Conservation (phyloP, 1,284 basidiomycete genomes). For the Ustilago loliicola region DNA sequence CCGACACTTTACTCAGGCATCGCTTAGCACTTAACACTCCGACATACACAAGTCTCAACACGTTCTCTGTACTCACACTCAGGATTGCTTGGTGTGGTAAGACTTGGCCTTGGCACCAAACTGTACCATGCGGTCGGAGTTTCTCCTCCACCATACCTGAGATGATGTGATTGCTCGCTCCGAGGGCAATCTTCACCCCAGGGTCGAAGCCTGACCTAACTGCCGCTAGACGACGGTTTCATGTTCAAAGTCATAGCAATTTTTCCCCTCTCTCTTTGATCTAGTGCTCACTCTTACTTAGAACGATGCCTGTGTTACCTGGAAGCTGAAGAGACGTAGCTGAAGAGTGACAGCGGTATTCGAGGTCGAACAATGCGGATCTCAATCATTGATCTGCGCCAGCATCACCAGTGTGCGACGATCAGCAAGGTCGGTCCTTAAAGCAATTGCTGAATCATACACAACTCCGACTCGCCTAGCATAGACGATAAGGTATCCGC, state of each 20-base stretch:
- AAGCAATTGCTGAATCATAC: neutral
- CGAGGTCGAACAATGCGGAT: too few species aligned
- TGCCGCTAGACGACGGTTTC: too few species aligned
- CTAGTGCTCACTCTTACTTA: too few species aligned
- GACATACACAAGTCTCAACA: neutral
- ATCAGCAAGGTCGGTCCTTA: neutral
- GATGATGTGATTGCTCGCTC: conserved; percentile 1
- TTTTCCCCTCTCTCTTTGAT: too few species aligned
- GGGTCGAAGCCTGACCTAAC: too few species aligned
- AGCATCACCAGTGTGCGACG: neutral
- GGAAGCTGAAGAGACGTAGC: too few species aligned
- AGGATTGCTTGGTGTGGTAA: neutral
- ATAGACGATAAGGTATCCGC: neutral
- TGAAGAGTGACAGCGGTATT: too few species aligned
- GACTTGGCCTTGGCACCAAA: neutral
- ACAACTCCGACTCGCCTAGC: neutral
- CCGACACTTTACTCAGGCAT: neutral
- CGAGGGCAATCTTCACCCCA: neutral
- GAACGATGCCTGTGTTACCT: too few species aligned
- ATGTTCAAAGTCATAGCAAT: too few species aligned
- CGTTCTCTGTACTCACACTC: neutral
- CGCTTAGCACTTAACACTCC: neutral
- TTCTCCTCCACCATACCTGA: neutral
- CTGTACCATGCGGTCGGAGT: conserved; percentile 2
- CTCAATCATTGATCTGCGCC: neutral